Percentiles rank a stretch among this genome's conserved stretches.
Evolutionary conservation across 73 alveolate species (phyloP).

Genomic region (Paramecium octaurelia): DNA sequence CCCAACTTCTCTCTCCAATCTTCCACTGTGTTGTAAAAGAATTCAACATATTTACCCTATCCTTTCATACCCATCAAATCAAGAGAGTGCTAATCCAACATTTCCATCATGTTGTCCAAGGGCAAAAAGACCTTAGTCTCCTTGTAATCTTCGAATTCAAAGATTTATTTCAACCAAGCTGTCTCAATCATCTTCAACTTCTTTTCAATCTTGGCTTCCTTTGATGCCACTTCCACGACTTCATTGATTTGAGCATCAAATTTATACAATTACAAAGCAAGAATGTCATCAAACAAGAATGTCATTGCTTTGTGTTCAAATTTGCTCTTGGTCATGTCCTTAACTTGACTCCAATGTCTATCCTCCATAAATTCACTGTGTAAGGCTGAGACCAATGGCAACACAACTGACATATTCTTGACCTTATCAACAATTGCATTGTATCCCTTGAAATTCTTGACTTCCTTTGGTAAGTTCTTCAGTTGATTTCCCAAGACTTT

Average conservation of each 20-base stretch:
- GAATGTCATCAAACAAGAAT: slow-evolving; percentile 93
- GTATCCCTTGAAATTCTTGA: slow-evolving; percentile 87
- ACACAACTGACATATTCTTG: slow-evolving; percentile 94
- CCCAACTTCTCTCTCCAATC: slow-evolving; percentile 96
- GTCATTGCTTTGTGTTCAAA: slow-evolving; percentile 89
- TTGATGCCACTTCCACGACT: slow-evolving; percentile 97
- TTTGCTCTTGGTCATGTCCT: slow-evolving; percentile 91
- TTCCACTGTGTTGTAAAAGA: slow-evolving; percentile 82
- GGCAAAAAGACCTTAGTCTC: slow-evolving; percentile 76
- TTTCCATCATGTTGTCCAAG: slow-evolving; percentile 87
- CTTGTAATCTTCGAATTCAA: slow-evolving; percentile 80
- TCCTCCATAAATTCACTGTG: slow-evolving; percentile 98
- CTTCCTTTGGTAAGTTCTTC: slow-evolving; percentile 90
- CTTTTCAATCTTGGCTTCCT: slow-evolving; percentile 95
- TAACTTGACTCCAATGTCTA: slow-evolving; percentile 98
- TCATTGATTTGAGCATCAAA: slow-evolving; percentile 94
- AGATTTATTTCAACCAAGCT: slow-evolving; percentile 81
- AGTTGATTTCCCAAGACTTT: slow-evolving; percentile 89
- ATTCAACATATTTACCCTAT: slow-evolving; percentile 87
- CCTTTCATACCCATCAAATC: slow-evolving; percentile 96
- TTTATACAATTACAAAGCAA: slow-evolving; percentile 94
- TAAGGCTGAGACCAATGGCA: slow-evolving; percentile 93
- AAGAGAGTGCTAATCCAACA: slow-evolving; percentile 88
- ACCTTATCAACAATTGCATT: slow-evolving; percentile 87
- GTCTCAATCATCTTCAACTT: slow-evolving; percentile 84